Percentiles rank a stretch among this genome's conserved stretches.
Evolutionary conservation across 768 basidiomycete genomes (phyloP).

Genomic region (Trametes maxima): DNA sequence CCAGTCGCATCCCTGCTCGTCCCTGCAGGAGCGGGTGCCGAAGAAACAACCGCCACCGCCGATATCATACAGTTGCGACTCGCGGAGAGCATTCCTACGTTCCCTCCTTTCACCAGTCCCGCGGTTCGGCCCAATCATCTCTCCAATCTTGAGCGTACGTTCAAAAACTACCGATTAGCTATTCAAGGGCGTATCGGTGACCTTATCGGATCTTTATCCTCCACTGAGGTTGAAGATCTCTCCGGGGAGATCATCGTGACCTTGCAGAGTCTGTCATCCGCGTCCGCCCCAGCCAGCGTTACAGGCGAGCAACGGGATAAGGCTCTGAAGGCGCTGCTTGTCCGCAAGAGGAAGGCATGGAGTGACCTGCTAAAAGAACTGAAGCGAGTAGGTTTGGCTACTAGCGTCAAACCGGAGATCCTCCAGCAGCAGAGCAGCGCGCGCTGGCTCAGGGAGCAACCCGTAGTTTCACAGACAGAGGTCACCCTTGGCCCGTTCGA

Average conservation of each 20-base stretch:
- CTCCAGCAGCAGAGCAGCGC: constrained; percentile 56
- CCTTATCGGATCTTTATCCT: constrained; percentile 44
- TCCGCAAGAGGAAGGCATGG: constrained; percentile 88
- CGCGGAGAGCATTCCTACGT: neutral
- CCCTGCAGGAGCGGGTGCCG: neutral
- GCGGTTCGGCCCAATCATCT: constrained; percentile 41
- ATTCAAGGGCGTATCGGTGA: constrained; percentile 45
- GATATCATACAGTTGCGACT: neutral
- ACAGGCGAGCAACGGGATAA: constrained; percentile 57
- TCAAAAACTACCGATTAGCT: constrained; percentile 49
- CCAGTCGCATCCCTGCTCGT: constrained; percentile 43
- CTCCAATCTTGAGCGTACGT: constrained; percentile 52
- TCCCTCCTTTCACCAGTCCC: constrained; percentile 12
- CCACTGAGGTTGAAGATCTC: constrained; percentile 53
- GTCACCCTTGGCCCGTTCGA: constrained; percentile 26
- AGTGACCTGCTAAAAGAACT: constrained; percentile 90
- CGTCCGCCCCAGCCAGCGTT: constrained; percentile 44
- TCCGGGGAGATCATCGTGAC: constrained; percentile 66
- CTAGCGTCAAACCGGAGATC: constrained; percentile 70
- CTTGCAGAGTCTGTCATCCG: constrained; percentile 55
- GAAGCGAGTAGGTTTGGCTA: constrained; percentile 74
- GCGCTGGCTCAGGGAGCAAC: constrained; percentile 68
- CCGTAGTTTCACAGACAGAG: constrained; percentile 6
- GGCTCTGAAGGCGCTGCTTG: constrained; percentile 70
- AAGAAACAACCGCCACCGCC: neutral